Evolutionary conservation across 2,329 filamentous ascomycete species (phyloP).

Genomic region (Mariannaea sp.): DNA sequence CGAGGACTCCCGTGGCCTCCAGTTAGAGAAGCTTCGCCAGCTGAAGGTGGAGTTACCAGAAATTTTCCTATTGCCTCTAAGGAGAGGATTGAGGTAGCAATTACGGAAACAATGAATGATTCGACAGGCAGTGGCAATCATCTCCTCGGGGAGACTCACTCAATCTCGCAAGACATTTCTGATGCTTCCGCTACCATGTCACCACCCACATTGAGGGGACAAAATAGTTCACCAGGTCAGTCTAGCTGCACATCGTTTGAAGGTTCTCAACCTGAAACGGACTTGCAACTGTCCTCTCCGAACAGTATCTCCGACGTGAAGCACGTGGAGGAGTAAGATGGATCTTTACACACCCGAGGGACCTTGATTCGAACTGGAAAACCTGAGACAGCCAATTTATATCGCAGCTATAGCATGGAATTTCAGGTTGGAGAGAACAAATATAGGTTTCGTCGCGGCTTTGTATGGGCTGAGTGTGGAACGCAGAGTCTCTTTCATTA

Average conservation of each 20-base stretch:
- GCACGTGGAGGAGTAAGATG: background rate
- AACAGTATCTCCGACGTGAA: background rate
- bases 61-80: background rate
- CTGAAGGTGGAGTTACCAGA: background rate
- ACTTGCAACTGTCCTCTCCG: background rate
- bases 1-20: conserved; percentile 38
- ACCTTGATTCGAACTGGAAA: background rate
- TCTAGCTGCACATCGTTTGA: background rate
- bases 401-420: background rate
- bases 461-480: no score
- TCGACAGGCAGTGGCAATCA: background rate
- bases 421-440: no score
- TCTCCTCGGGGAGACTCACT: background rate
- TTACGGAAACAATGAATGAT: background rate
- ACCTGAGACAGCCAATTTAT: background rate
- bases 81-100: background rate
- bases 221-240: background rate
- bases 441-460: no score
- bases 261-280: background rate
- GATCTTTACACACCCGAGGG: background rate
- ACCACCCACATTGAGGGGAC: background rate
- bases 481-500: no score
- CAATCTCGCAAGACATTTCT: background rate
- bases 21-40: conserved; percentile 5
- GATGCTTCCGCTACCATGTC: background rate